Evolutionary conservation across 2,329 filamentous ascomycete genomes (phyloP), one percentile per base, ranked within the genome.

Genomic region (Alternaria rosae): DNA sequence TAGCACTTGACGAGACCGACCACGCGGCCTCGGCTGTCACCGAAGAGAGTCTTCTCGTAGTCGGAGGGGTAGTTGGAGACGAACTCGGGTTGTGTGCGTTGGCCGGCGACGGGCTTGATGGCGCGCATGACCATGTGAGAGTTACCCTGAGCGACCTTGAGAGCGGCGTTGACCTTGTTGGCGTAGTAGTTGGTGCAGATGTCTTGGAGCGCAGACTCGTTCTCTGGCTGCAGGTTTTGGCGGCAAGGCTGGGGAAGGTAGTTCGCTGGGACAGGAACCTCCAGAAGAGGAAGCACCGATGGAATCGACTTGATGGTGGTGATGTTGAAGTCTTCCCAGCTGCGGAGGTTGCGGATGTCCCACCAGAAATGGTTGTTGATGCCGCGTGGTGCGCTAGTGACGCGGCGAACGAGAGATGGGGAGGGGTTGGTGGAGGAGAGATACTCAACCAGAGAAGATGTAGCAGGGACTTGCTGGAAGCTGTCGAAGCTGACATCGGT

Each of bases 1-100:
- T 94, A 97, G 77, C 89, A 91, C 81, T 94, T 94, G 71, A 96
- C 91, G n/a, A 97, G 86, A 7, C 94, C 92, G 51, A 94, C 89
- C 12, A 93, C 86, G 30, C 91, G 88, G 23, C 83, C 87, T 76
- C 82, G 80, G 41, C 69, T 73, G 62, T 84, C 82, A 59, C 82
- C 82, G 59, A 73, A 76, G 68, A 85, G 80, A 51, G 82, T 84
- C 74, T 82, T 82, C 62, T 84, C 82, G 67, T 78, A 78, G 73
- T 85, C 83, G 57, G 85, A 86, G 3, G 85, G 80, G 57, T 87
- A 85, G 76, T 86, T 89, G 68, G 87, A 90, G 42, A 91, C 82
- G 76, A 92, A 91, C 72, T 91, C 82, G 45, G 87, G 86, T 68
- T 89, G 86, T 85, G 85, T 83, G 9, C 85, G 84, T 6, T 82